These are phyloP conservation scores for Moesziomyces antarcticus DNA, from an alignment of 1,284 basidiomycete genomes.

Conservation along the genomic window DNA sequence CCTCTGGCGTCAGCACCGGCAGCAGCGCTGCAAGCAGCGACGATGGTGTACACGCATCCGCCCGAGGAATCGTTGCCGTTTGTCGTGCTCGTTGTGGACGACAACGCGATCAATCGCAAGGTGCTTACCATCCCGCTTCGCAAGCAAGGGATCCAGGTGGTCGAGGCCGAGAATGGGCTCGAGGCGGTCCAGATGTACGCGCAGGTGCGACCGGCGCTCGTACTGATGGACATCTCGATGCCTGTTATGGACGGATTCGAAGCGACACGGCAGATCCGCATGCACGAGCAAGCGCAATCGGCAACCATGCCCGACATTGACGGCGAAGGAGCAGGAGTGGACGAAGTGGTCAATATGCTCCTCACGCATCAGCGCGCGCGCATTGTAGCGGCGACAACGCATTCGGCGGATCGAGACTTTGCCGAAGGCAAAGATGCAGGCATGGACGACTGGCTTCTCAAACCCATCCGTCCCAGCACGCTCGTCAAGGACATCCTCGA, in stretches of 20 bases:
- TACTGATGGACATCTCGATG: constrained; percentile 65
- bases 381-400: constrained; percentile 58
- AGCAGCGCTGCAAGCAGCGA: constrained; percentile 9
- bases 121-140: constrained; percentile 51
- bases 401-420: constrained; percentile 42
- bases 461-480: constrained; percentile 40
- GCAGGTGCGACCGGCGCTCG: constrained; percentile 33
- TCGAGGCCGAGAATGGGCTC: constrained; percentile 52
- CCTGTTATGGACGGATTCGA: constrained; percentile 59
- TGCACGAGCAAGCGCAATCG: constrained; percentile 21
- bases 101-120: constrained; percentile 61
- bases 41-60: constrained; percentile 17
- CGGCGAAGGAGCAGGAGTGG: constrained; percentile 3
- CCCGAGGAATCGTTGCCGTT: constrained; percentile 31
- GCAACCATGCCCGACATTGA: constrained; percentile 9
- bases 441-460: constrained; percentile 58
- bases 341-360: constrained; percentile 32
- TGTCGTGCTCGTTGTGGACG: constrained; percentile 58
- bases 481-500: constrained; percentile 44
- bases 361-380: constrained; percentile 31
- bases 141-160: constrained; percentile 44
- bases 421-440: constrained; percentile 45
- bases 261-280: constrained; percentile 52
- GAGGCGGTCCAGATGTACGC: constrained; percentile 52
- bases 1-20: constrained; percentile 9